Base-by-base conservation (phyloP, 352 stramenopile species). In the Phytophthora ohioensis region DNA sequence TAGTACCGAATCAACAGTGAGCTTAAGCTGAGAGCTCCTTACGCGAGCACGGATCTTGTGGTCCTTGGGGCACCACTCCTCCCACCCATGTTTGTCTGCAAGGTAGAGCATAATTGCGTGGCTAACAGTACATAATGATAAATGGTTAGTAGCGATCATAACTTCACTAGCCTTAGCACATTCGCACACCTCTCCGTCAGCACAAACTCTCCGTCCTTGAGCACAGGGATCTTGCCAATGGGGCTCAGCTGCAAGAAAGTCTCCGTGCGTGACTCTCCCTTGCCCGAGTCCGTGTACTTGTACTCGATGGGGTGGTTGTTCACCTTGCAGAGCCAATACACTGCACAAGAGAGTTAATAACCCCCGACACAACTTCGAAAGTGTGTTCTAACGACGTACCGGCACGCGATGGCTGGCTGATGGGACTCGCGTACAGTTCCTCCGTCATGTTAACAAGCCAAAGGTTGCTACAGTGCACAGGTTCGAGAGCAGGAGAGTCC, bases 41-140 rank as follows among this genome's bases (percentile, higher is more conserved):
- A 91, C 83, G 8, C 83, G 79, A 79, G 84, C 84, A 34, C 84
- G 80, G 42, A 83, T 86, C 76, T 87, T 88, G 32, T 71, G 64
- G 49, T 91, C 84, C 34, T 74, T 79, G 1, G 84, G 84, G 57
- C 82, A 92, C 80, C 80, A 91, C 41, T 77, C 52, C 15, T 80
- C 68, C 84, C 84, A 92, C 2, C 80, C 82, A 48, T 92, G 78
- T 67, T 92, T 92, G 56, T 90, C 81, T 13, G 79, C 72, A 10
- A 92, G 73, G 64, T 92, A 92, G 8, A 90, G 68, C 82, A 92
- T 92, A 64, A 92, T 92, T 9, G 84, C 84, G 57, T 92, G 84
- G 66, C 84, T 91, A n/a, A 3, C 2, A 8, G 10, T 7, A 39
- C 10, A 53, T 15, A 12, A 67, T 9, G 21, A 68, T 8, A 36